A percentile compares a stretch with the other conserved stretches of the same genome.
Conservation (phyloP, 2,329 filamentous ascomycete genomes). For the Didymella pomorum region DNA sequence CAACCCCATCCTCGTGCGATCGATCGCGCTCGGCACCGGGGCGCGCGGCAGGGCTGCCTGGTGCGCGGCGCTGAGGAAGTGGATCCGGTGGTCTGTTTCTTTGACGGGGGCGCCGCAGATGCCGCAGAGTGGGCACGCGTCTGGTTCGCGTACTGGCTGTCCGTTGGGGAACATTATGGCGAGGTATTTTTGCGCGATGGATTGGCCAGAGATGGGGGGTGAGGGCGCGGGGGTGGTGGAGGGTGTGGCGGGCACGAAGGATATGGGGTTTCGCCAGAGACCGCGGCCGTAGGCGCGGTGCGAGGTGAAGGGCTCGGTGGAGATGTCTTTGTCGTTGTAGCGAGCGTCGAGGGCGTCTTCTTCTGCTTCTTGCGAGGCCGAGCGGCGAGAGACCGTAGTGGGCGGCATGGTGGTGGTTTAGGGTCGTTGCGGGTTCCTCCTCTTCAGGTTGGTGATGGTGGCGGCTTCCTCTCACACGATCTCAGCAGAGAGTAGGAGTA, state of each 20-base stretch:
- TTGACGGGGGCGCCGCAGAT: constrained; percentile 50
- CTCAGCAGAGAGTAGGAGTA: not conserved
- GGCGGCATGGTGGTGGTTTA: constrained; percentile 5
- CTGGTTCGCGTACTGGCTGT: constrained; percentile 29
- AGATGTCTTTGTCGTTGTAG: constrained; percentile 60
- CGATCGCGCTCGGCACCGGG: constrained; percentile 74
- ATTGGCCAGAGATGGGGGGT: constrained; percentile 57
- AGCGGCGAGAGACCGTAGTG: constrained; percentile 4
- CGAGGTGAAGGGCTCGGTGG: constrained; percentile 65
- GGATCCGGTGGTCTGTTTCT: constrained; percentile 54
- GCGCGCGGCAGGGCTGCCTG: constrained; percentile 74
- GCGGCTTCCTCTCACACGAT: not conserved
- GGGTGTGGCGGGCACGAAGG: constrained; percentile 64
- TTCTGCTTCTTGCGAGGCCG: constrained; percentile 15
- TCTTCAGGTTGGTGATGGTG: constrained; percentile 1
- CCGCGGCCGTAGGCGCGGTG: constrained; percentile 67
- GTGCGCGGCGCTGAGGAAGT: constrained; percentile 68
- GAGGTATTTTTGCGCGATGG: constrained; percentile 69
- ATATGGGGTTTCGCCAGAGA: constrained; percentile 67
- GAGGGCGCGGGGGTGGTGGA: constrained; percentile 26
- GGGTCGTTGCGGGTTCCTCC: not conserved
- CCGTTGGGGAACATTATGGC: constrained; percentile 68
- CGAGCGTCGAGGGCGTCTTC: constrained; percentile 27
- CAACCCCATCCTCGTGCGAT: constrained; percentile 74
- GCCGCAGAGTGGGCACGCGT: constrained; percentile 38